phyloP scores from a whole-genome alignment of 2,329 filamentous ascomycete species.

The Tolypocladium sp. region DNA sequence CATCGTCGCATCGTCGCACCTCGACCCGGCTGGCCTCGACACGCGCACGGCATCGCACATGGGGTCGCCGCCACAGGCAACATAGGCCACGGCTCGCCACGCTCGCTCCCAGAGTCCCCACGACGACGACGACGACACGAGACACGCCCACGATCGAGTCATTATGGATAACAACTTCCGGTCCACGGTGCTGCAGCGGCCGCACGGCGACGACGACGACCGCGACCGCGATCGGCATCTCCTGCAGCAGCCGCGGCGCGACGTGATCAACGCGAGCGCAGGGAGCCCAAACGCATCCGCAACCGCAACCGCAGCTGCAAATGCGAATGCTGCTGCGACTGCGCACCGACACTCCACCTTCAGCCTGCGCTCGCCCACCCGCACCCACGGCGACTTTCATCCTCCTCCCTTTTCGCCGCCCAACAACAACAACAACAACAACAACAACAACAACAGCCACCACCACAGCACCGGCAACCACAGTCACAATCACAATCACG shows the following conservation, averaged over 20 bases:
- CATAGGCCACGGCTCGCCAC: background rate
- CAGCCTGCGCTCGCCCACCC: slow-evolving; percentile 40
- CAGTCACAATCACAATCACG: slow-evolving; percentile 14
- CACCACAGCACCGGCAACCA: slow-evolving; percentile 14
- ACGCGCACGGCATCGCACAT: background rate
- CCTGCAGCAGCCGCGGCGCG: slow-evolving; percentile 30
- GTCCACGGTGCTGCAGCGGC: slow-evolving; percentile 40
- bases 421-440: slow-evolving; percentile 11
- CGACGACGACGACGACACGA: background rate
- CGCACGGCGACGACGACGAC: slow-evolving; percentile 26
- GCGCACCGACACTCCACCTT: slow-evolving; percentile 34
- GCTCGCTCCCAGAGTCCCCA: background rate
- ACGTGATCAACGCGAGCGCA: slow-evolving; percentile 31
- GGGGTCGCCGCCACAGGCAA: background rate
- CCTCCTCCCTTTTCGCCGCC: slow-evolving; percentile 16
- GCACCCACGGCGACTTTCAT: slow-evolving; percentile 31
- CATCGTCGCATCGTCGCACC: background rate
- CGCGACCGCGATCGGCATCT: slow-evolving; percentile 13
- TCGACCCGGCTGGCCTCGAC: background rate
- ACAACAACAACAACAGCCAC: slow-evolving; percentile 14
- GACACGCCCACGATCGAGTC: background rate
- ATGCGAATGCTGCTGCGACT: slow-evolving; percentile 10
- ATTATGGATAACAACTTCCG: slow-evolving; percentile 39
- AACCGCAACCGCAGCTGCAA: background rate
- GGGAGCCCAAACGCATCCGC: slow-evolving; percentile 3